Base-by-base conservation (phyloP, 2,329 filamentous ascomycete genomes). In the Monosporascus sp. region DNA sequence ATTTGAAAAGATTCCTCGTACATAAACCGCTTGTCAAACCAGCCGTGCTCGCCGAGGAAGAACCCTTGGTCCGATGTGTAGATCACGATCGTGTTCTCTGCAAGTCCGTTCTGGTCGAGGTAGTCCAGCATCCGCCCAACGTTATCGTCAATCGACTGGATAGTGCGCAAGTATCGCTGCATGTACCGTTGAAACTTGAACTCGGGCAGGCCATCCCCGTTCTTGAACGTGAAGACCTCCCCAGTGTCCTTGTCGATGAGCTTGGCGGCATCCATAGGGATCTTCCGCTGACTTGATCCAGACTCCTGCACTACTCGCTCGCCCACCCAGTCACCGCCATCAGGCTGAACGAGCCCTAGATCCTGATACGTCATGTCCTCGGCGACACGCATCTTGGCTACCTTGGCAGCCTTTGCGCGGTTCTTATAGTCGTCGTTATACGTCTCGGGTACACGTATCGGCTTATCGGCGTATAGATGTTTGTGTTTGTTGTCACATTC, bases 21-120 rank as follows among this genome's bases (percentile, higher is more conserved):
- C 74, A 82, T 81, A 63, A 82, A 81, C 3, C 79, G 73, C 65
- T 82, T 82, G 62, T 81, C 79, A 58, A 81, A 81, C 78, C 78
- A 82, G 51, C 79, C 78, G 55, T 82, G 79, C 54, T 82, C 79
- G 7, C 78, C 78, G 0, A 82, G 72, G 62, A 81, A 82, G 66
- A 81, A 81, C 6, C 79, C 79, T 55, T 81, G 78, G 56, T 81
- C 78, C 0, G 76, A 79, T 0, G 75, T 80, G 56, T 81, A 81
- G n/a, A 81, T 69, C 2, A 81, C 73, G 3, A 81, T 64, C 0
- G 78, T 81, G 57, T 80, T 73, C 1, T 77, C 66, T 0, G 71
- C 64, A 0, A 80, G 61, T 0, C 64, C 71, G 8, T 75, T 66
- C 1, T 59, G 58, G 14, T 80, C 76, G 1, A 81, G 68, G 44